Base-by-base conservation (phyloP, 768 basidiomycete genomes). In the Hypholoma fasciculare region DNA sequence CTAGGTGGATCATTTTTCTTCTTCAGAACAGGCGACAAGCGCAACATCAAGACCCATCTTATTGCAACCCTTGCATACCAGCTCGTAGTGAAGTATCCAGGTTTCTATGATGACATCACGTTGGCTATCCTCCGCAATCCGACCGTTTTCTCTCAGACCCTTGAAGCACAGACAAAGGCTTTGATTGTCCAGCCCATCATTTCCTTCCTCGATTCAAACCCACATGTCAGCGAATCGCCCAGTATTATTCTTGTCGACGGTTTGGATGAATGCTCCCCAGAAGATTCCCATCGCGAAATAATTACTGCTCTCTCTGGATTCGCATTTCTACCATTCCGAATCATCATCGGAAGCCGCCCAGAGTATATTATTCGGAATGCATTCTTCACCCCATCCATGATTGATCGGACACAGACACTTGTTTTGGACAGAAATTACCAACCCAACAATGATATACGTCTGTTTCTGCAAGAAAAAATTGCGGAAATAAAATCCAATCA, bases 11-110 rank as follows among this genome's bases (percentile, higher is more conserved):
- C 52, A 27, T 64, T 67, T 50, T 66, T 63, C 53, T 34, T 34
- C 30, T 64, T 62, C 51, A n/a, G 59, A 13, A 43, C 37, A 2
- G 53, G 39, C n/a, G 38, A 43, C 4, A 52, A 49, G 6, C 50
- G 61, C 8, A 59, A 60, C 26, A 40, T 57, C 16, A 14, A 34
- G 30, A 42, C 20, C 17, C 2, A 12, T 5, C 37, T 67, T 13
- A 42, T 64, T 1, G 23, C 57, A 0, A 60, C 65, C 0, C n/a
- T 67, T 9, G 65, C 60, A 2, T 63, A 61, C 48, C 65, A 67
- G 27, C 13, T 64, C 0, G 42, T 49, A 1, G 4, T 58, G 0
- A 26, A 44, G 4, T 49, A 60, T 12, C 59, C 63, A 6, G n/a
- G 16, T 8, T 44, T 57, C 7, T 20, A 49, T 4, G n/a, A 39